phyloP scores from a whole-genome alignment of 2,329 filamentous ascomycete genomes.

The Xylariaceae sp. region DNA sequence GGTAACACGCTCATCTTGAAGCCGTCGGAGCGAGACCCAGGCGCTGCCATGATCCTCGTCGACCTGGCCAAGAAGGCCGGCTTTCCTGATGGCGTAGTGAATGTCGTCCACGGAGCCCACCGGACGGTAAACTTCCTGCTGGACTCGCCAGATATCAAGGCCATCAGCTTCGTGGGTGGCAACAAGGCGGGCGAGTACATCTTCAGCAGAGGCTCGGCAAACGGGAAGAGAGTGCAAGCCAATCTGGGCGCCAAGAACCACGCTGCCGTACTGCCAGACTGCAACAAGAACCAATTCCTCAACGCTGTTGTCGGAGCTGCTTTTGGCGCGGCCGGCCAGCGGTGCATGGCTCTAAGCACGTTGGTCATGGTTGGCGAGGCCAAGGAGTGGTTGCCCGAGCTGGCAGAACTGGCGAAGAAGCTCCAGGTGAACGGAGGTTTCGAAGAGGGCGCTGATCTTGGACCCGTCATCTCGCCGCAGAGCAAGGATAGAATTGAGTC shows the following conservation, averaged over 20 bases:
- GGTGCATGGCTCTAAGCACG: conserved; percentile 82
- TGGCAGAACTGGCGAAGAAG: conserved; percentile 68
- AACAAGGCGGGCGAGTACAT: conserved; percentile 90
- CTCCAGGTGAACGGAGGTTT: conserved; percentile 77
- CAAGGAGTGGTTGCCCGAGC: conserved; percentile 73
- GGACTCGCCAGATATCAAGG: conserved; percentile 79
- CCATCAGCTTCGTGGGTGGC: conserved; percentile 78
- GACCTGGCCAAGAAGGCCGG: conserved; percentile 76
- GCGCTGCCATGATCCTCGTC: conserved; percentile 78
- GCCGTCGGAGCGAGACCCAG: conserved; percentile 80
- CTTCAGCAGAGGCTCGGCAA: conserved; percentile 69
- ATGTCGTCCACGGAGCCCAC: conserved; percentile 75
- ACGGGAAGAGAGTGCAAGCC: conserved; percentile 83
- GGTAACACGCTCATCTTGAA: conserved; percentile 83
- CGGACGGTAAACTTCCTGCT: conserved; percentile 81
- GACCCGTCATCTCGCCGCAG: conserved; percentile 74
- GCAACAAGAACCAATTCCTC: conserved; percentile 84
- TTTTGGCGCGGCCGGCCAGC: conserved; percentile 78
- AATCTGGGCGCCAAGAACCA: conserved; percentile 89
- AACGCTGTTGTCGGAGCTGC: conserved; percentile 80
- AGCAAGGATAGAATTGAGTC: conserved; percentile 73
- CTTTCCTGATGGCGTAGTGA: conserved; percentile 76
- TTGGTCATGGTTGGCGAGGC: conserved; percentile 81
- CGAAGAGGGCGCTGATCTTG: conserved; percentile 72
- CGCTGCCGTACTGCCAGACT: conserved; percentile 75